A percentile compares a stretch with the other conserved stretches of the same genome.
These are phyloP conservation scores for Urtica urens DNA, from an alignment of 306 rosid species.

Conservation along the genomic window DNA sequence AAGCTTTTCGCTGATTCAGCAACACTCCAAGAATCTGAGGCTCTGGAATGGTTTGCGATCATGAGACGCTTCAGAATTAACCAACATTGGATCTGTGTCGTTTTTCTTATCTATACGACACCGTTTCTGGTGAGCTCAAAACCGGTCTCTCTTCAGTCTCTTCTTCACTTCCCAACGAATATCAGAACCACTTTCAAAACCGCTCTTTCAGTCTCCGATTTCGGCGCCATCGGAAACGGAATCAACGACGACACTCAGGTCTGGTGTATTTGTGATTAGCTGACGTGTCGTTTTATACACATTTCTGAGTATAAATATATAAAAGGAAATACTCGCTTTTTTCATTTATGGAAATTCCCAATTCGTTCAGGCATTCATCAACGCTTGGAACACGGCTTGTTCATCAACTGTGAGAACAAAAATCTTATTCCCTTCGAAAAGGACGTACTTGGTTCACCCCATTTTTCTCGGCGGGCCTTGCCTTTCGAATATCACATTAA, in stretches of 20 bases:
- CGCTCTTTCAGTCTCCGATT: conserved; percentile 40
- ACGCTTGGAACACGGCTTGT: conserved; percentile 66
- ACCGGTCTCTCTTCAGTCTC: conserved; percentile 25
- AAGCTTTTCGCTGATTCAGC: neutral
- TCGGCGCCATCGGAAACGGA: conserved; percentile 75
- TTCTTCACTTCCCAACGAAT: conserved; percentile 32
- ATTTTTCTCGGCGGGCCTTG: conserved; percentile 68
- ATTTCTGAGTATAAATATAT: neutral
- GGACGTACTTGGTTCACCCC: conserved; percentile 50
- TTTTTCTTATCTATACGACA: conserved; percentile 12
- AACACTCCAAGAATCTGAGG: neutral
- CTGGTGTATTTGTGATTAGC: neutral
- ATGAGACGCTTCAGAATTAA: conserved; percentile 26
- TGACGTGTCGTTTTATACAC: neutral
- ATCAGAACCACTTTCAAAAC: conserved; percentile 30
- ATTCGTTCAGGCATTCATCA: conserved; percentile 45
- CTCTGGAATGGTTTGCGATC: conserved; percentile 6
- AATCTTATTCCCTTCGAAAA: conserved; percentile 41
- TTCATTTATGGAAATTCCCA: neutral
- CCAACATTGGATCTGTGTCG: conserved; percentile 15
- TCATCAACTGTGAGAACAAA: conserved; percentile 24
- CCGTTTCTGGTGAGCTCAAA: conserved; percentile 16
- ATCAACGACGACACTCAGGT: conserved; percentile 61
- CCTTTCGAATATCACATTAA: conserved; percentile 47
- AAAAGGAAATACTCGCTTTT: neutral